Base-by-base conservation (phyloP, 202 grass and related monocot genomes). In the Bolboschoenoplectus hybrid region DNA sequence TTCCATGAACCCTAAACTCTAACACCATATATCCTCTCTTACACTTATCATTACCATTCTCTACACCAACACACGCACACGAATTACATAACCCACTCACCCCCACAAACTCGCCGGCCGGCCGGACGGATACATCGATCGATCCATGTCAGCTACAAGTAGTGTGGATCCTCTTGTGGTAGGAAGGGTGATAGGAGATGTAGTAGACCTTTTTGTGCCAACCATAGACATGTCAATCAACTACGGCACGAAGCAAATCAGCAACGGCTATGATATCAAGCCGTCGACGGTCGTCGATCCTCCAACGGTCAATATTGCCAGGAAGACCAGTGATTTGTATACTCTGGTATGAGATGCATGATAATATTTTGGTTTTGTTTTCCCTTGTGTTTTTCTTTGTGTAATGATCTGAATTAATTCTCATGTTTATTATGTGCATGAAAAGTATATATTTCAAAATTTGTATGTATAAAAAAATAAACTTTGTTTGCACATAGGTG, bases 101-200 rank as follows among this genome's bases (percentile, higher is more conserved):
- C n/a, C 17, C n/a, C 62, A 46, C 49, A 60, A 17, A 16, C 8
- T 44, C 9, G n/a, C 57, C n/a, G 26, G 26, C 9, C 0, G 3
- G 3, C 9, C 6, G 1, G n/a, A 50, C 9, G 2, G 20, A 64
- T 67, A 39, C 38, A 10, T 71, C 49, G 49, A 16, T 26, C 26
- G 26, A 26, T 26, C 46, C 85, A 93, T 94, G 92, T 86, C 26
- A 26, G 26, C 88, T 19, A 81, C 81, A 2, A 90, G 49, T 36
- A 36, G 85, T 63, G 87, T 97, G 64, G 91, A 94, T 39, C 91
- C 92, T 20, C 89, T 97, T 50, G 95, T 94, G 10, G 82, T 97
- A 11, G 95, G 91, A 63, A 93, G 91, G 85, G 91, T 94, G 79
- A 91, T 97, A 82, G 92, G 92, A 5, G 95, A 97, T 12, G 91